phyloP scores from a whole-genome alignment of 495 filamentous ascomycete species.

The Neurospora intermedia region DNA sequence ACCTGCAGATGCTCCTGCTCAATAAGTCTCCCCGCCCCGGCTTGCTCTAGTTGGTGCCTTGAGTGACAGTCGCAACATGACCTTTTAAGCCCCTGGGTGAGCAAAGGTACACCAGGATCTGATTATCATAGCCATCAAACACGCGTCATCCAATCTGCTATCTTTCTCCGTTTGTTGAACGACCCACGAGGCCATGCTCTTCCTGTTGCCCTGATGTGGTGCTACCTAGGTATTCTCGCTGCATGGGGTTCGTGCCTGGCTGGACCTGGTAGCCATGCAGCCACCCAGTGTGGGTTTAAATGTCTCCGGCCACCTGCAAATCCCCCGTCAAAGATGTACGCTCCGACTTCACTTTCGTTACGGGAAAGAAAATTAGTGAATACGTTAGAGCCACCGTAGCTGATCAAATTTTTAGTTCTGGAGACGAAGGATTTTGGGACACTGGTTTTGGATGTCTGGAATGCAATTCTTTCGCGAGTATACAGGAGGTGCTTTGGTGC shows the following conservation, averaged over 20 bases:
- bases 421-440: too few species aligned
- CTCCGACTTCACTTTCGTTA: too few species aligned
- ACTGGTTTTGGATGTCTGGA: too few species aligned
- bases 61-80: background rate
- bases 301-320: too few species aligned
- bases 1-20: background rate
- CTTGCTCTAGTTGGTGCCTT: background rate
- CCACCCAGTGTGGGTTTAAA: background rate
- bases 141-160: background rate
- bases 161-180: background rate
- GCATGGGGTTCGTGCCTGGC: background rate
- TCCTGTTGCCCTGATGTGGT: background rate
- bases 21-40: background rate
- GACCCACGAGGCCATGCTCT: background rate
- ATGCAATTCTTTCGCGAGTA: too few species aligned
- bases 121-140: background rate
- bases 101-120: background rate
- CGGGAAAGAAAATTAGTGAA: too few species aligned
- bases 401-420: too few species aligned
- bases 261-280: background rate
- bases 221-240: background rate
- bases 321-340: too few species aligned
- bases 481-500: too few species aligned
- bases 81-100: background rate
- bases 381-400: too few species aligned